A percentile compares a stretch with the other conserved stretches of the same genome.
phyloP scores from a whole-genome alignment of 1,139 yeast species.

The Magnusiomyces ingens region DNA sequence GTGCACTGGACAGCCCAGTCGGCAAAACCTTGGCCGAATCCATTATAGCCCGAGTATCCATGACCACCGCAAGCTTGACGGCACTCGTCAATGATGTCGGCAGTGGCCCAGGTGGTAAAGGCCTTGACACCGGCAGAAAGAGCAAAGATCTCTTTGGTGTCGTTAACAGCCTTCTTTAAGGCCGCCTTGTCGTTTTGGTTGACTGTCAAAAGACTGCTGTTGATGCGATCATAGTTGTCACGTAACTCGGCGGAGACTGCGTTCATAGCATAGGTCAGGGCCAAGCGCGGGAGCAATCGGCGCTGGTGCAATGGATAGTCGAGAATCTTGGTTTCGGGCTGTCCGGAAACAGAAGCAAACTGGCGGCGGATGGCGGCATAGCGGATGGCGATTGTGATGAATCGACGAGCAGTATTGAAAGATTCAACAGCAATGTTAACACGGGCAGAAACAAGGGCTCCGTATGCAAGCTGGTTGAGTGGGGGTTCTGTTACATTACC shows the following conservation, averaged over 20 bases:
- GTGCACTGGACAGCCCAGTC: constrained; percentile 94
- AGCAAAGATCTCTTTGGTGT: constrained; percentile 67
- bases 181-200: constrained; percentile 30
- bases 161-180: constrained; percentile 41
- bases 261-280: constrained; percentile 65
- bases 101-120: constrained; percentile 75
- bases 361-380: constrained; percentile 86
- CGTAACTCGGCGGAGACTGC: constrained; percentile 63
- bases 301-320: constrained; percentile 82
- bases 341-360: constrained; percentile 45
- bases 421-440: constrained; percentile 83
- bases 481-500: constrained; percentile 62
- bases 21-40: constrained; percentile 74
- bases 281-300: constrained; percentile 70
- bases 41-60: constrained; percentile 80
- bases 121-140: constrained; percentile 83
- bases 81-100: constrained; percentile 68
- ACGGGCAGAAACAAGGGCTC: constrained; percentile 79
- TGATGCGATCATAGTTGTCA: constrained; percentile 40
- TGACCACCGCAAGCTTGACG: constrained; percentile 93
- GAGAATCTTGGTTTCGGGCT: constrained; percentile 40
- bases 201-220: constrained; percentile 42
- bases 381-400: constrained; percentile 73
- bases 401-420: constrained; percentile 67
- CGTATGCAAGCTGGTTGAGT: constrained; percentile 75